Evolutionary conservation across 306 rosid species (phyloP).

Genomic region (Cicer pinnatifidum): DNA sequence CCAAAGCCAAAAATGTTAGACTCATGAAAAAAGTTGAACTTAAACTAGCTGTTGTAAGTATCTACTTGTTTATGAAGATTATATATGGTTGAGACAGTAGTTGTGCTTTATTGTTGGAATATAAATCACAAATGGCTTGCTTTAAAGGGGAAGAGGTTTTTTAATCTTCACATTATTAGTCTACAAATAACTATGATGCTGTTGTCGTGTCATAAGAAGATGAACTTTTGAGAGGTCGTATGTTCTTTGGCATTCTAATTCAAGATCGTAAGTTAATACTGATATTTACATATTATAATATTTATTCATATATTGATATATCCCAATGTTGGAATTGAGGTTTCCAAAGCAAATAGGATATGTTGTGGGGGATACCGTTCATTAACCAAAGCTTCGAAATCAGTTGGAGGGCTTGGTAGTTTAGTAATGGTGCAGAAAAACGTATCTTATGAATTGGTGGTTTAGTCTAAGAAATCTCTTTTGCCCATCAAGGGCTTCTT

Average conservation of each 20-base stretch:
- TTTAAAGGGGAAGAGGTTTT: constrained; percentile 4
- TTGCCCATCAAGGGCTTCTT: not conserved
- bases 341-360: constrained; percentile 28
- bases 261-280: not conserved
- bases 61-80: constrained; percentile 37
- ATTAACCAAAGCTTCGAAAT: constrained; percentile 23
- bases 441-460: not conserved
- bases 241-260: constrained; percentile 22
- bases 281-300: constrained; percentile 4
- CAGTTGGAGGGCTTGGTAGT: constrained; percentile 8
- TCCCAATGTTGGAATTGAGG: constrained; percentile 27
- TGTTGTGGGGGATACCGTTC: constrained; percentile 2
- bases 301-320: not conserved
- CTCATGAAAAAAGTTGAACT: constrained; percentile 70
- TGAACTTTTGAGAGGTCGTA: constrained; percentile 33
- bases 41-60: constrained; percentile 75
- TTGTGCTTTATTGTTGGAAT: constrained; percentile 11
- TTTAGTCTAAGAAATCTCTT: constrained; percentile 1
- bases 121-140: constrained; percentile 7
- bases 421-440: constrained; percentile 12
- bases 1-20: constrained; percentile 64
- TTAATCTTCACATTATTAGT: constrained; percentile 23
- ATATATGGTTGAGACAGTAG: constrained; percentile 46
- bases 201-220: constrained; percentile 14
- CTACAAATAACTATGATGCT: constrained; percentile 25